phyloP scores from a whole-genome alignment of 176 grass and related monocot genomes.

The Triticum timopheevii region DNA sequence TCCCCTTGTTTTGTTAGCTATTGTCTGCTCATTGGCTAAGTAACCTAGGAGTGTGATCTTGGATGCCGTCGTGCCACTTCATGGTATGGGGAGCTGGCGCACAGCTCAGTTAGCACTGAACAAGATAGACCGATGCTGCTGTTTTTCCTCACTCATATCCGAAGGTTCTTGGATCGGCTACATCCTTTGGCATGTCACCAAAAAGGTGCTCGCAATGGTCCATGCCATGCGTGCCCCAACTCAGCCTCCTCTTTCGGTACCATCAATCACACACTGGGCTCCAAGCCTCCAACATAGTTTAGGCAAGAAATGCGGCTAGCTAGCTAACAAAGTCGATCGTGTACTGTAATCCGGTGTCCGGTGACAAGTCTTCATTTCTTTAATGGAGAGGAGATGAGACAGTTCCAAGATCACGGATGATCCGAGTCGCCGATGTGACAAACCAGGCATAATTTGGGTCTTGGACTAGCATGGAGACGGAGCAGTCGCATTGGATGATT shows the following conservation, averaged over 20 bases:
- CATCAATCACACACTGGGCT: neutral
- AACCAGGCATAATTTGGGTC: neutral
- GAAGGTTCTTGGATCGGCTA: slow-evolving; percentile 14
- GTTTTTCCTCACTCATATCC: neutral
- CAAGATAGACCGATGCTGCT: neutral
- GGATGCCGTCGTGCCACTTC: neutral
- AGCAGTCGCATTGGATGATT: neutral
- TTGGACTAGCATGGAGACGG: neutral
- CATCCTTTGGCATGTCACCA: slow-evolving; percentile 12
- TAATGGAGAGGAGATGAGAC: neutral
- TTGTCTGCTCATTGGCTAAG: neutral
- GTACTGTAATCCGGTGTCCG: neutral
- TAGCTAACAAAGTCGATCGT: neutral
- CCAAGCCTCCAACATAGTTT: slow-evolving; percentile 10
- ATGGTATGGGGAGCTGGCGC: neutral
- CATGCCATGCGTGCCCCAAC: neutral
- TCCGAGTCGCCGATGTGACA: slow-evolving; percentile 21
- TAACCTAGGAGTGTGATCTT: neutral
- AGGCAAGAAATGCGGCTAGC: neutral
- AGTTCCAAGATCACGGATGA: slow-evolving; percentile 20
- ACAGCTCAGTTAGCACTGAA: neutral
- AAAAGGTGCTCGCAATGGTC: slow-evolving; percentile 24
- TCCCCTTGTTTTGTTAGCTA: neutral
- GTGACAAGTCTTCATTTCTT: neutral
- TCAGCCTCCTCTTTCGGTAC: slow-evolving; percentile 12